Evolutionary conservation across 768 basidiomycete species (phyloP), one percentile per base, ranked within the genome.

Genomic region (Boletellus ananiceps): DNA sequence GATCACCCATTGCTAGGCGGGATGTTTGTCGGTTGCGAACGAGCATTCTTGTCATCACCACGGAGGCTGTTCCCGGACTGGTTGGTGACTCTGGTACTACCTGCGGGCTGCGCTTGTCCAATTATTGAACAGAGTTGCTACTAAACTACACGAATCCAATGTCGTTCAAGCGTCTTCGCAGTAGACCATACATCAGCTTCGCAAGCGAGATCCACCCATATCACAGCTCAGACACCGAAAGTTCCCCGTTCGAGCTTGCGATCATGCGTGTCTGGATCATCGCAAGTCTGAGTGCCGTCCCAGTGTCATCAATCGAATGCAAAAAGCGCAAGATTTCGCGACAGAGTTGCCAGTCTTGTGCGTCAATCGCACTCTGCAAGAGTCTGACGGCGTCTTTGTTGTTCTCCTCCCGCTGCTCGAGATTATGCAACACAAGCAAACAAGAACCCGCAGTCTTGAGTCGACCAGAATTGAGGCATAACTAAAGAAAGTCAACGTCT

Each of bases 381-480:
- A 99, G 74, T 33, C 90, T 79, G 21, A 92, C 79, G 3, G 87
- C 92, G 59, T 97, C 91, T 32, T 76, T 78, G 60, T 83, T 82
- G 33, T 69, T 71, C 62, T 88, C 86, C 56, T 93, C 88, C 43
- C 92, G 73, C 52, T 93, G 90, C 62, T 97, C 94, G 45, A 97
- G 78, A 57, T 88, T 93, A 63, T 97, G 94, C 44, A 99, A 71
- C 3, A 98, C 93, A 25, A 99, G 77, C 9, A 99, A 77, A 68
- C 97, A 97, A 7, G 91, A 93, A 3, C 18, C 86, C 83, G 95
- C 95, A 3, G 92, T 94, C 62, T 88, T 87, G 55, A 96, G 73
- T 5, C 84, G 80, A 27, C 83, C 78, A 8, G 82, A 77, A 1
- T 72, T 64, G 32, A 95, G 73, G 64, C 93, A 96, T 18, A 77